Conservation (phyloP, 768 basidiomycete genomes). For the Porpolomopsis calyptriformis region DNA sequence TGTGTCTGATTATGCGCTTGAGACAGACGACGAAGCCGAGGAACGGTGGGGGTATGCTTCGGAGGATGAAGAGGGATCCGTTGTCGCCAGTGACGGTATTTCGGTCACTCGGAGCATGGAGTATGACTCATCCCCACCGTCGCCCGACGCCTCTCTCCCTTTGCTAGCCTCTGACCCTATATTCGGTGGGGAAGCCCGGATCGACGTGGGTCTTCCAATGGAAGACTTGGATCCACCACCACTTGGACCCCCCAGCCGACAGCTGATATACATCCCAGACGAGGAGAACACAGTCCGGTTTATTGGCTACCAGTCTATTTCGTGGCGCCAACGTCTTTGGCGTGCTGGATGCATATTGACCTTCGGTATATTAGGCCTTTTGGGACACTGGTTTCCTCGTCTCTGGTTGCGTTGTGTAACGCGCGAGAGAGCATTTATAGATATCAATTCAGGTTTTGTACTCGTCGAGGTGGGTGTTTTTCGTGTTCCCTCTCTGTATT, state of each 20-base stretch:
- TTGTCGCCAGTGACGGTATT: conserved; percentile 28
- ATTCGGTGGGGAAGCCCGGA: conserved; percentile 73
- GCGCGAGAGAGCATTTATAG: conserved; percentile 70
- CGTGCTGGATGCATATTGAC: conserved; percentile 52
- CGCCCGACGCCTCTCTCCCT: conserved; percentile 49
- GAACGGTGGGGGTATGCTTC: conserved; percentile 94
- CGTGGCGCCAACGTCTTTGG: conserved; percentile 63
- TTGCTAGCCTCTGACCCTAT: conserved; percentile 65
- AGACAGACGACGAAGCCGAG: conserved; percentile 45
- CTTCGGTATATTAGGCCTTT: conserved; percentile 61
- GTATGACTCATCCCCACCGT: conserved; percentile 63
- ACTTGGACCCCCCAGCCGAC: conserved; percentile 72
- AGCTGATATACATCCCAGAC: conserved; percentile 76
- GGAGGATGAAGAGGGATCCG: conserved; percentile 50
- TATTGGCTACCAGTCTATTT: conserved; percentile 67
- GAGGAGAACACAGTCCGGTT: conserved; percentile 86
- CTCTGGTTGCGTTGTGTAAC: conserved; percentile 87
- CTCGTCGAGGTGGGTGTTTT: conserved; percentile 71
- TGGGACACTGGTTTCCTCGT: conserved; percentile 90
- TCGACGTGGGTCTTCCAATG: conserved; percentile 66
- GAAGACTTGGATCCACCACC: conserved; percentile 61
- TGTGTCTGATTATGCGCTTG: conserved; percentile 50
- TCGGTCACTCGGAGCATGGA: conserved; percentile 52
- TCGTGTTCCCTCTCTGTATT: neutral
- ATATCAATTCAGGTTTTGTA: conserved; percentile 60